Base-by-base conservation (phyloP, 805 yeast species). In the Candida silvicultrix region DNA sequence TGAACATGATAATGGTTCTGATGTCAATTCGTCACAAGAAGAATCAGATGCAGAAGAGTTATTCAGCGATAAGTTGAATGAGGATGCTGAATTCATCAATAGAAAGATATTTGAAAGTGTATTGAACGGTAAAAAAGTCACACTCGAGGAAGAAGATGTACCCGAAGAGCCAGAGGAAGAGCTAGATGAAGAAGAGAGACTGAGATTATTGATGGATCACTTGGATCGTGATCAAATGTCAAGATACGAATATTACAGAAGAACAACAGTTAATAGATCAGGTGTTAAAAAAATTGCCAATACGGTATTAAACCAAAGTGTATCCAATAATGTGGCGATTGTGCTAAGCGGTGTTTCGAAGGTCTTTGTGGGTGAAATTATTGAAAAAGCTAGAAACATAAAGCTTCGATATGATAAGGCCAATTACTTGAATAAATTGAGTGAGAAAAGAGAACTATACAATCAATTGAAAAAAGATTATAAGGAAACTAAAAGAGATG, bases 331-430 rank as follows among this genome's bases (percentile, higher is more conserved):
- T 50, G 83, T 89, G 20, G 85, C 95, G 0, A 81, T 87, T 44
- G 82, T 89, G 9, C 64, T 90, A 41, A 86, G 92, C 6, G 96
- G 97, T 62, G 75, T 89, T 45, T 85, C 95, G 2, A 90, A 90
- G 60, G 85, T 88, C 55, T 83, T 87, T 60, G 75, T 89, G n/a
- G 96, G 96, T 12, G 97, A 90, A 55, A 76, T 90, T 16, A 84
- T 90, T 12, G 95, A 90, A 50, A 73, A 79, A 56, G 95, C 96
- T 0, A 73, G 83, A 50, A 84, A 80, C 44, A 79, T 86, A 1
- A 90, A 87, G 58, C 69, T 74, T 45, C 70, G 76, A 47, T 77
- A 78, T 55, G 65, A 70, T 55, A 71, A 75, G 65, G 61, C 70
- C 9, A 55, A 56, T 25, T 52, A 50, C 21, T 16, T 57, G 35